Percentiles rank a stretch among this genome's conserved stretches.
These are phyloP conservation scores for Agrocybe praecox DNA, from an alignment of 768 basidiomycete species.

Conservation along the genomic window DNA sequence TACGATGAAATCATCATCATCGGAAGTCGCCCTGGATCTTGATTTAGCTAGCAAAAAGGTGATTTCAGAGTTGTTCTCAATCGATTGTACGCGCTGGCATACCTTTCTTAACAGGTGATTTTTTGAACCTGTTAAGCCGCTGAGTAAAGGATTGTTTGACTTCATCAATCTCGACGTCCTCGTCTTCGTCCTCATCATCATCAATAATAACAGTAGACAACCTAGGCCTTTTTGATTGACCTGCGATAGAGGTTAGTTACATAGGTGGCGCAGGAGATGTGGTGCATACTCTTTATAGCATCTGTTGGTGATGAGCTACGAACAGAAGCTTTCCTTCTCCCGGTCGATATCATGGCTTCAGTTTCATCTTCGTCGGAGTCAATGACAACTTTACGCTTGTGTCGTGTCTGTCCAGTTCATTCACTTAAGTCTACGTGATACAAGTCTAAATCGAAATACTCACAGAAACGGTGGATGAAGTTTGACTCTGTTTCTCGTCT, in stretches of 20 bases:
- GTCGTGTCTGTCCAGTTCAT: conserved; percentile 32
- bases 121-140: conserved; percentile 65
- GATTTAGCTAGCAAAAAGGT: conserved; percentile 38
- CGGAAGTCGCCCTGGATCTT: conserved; percentile 38
- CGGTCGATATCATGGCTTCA: conserved; percentile 13
- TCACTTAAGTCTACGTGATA: neutral
- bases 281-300: conserved; percentile 30
- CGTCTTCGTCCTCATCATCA: conserved; percentile 61
- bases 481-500: conserved; percentile 30
- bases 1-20: conserved; percentile 76
- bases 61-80: neutral
- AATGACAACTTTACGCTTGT: conserved; percentile 70
- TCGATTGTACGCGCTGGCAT: conserved; percentile 1
- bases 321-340: conserved; percentile 24
- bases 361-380: conserved; percentile 69
- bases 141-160: conserved; percentile 57
- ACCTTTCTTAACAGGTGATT: conserved; percentile 61
- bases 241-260: conserved; percentile 28
- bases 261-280: neutral
- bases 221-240: conserved; percentile 62
- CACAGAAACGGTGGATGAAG: conserved; percentile 33
- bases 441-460: conserved; percentile 9
- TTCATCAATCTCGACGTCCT: conserved; percentile 57
- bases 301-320: conserved; percentile 42
- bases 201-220: conserved; percentile 46